Conservation (phyloP, 2,329 filamentous ascomycete genomes). For the Aureobasidium sp. region DNA sequence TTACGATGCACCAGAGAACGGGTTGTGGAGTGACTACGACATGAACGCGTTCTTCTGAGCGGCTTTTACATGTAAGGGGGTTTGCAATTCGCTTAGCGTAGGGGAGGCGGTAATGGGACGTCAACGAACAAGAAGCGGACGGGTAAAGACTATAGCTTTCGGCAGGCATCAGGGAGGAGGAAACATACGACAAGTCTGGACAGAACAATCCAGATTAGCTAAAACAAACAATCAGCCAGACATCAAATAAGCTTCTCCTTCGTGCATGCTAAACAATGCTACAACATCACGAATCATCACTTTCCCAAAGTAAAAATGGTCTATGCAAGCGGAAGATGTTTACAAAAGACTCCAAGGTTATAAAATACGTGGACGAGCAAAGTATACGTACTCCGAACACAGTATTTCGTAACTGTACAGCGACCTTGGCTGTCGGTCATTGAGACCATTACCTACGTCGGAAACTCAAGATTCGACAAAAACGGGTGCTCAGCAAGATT, state of each 20-base stretch:
- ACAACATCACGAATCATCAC: too few species aligned
- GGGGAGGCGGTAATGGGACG: not conserved
- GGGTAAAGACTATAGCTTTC: not conserved
- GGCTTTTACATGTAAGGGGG: too few species aligned
- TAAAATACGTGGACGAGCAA: too few species aligned
- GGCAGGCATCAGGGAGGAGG: not conserved
- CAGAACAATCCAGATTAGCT: not conserved
- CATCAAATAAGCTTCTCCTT: not conserved
- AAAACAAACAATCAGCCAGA: not conserved
- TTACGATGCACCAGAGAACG: not conserved
- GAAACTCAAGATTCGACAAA: conserved; percentile 12
- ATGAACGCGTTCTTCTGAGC: not conserved
- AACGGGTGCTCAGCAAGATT: conserved; percentile 28
- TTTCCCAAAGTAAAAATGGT: too few species aligned
- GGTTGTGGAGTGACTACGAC: not conserved
- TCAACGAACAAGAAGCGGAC: too few species aligned
- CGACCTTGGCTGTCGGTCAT: not conserved
- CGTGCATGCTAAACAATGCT: too few species aligned
- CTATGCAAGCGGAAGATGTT: too few species aligned
- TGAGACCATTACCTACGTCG: not conserved
- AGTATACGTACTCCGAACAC: too few species aligned
- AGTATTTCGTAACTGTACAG: too few species aligned
- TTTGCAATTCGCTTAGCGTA: not conserved
- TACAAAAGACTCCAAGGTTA: too few species aligned
- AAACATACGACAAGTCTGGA: not conserved